Evolutionary conservation across 2,329 filamentous ascomycete species (phyloP), one percentile per base, ranked within the genome.

Genomic region (Colletotrichum karsti): DNA sequence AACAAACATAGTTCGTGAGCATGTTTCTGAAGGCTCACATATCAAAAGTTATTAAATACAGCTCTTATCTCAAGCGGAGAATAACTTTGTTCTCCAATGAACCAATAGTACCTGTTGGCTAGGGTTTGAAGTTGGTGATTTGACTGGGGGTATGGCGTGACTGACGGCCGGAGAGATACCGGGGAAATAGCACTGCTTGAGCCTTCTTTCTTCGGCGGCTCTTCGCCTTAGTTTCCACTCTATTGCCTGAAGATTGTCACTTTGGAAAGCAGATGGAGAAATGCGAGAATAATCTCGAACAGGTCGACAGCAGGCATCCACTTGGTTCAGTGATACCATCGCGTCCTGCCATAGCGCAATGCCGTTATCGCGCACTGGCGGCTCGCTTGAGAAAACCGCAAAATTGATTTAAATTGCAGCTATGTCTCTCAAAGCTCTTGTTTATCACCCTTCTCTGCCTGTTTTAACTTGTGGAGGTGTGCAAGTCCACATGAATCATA

Each of bases 261-360:
- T 46, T 44, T 13, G 56, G 39, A 33, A 61, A 48, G 30, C 48
- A 30, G 20, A 48, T n/a, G 39, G 20, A 15, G 13, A 12, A 35
- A 20, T 46, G 12, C 3, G 2, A 13, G 4, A 18, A 33, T n/a
- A n/a, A 10, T 58, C 22, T 28, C 18, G 18, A 26, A 12, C 24
- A 18, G 22, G 1, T 20, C 18, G 30, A 20, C 7, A 37, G 15
- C 7, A 5, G 37, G 48, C 37, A 55, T 44, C 63, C 63, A 66
- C 63, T 66, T 61, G 39, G 63, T 51, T 46, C 39, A 48, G 56
- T 66, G 57, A 35, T 61, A 66, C 39, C 63, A 66, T 66, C 30
- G 28, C 39, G 39, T 39, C 56, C 63, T 55, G 22, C 56, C 48
- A 66, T 61, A 66, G 56, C 63, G 63, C 63, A 55, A 66, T 66